Evolutionary conservation across 1,284 basidiomycete species (phyloP).

Genomic region (Pseudozyma flocculosa): DNA sequence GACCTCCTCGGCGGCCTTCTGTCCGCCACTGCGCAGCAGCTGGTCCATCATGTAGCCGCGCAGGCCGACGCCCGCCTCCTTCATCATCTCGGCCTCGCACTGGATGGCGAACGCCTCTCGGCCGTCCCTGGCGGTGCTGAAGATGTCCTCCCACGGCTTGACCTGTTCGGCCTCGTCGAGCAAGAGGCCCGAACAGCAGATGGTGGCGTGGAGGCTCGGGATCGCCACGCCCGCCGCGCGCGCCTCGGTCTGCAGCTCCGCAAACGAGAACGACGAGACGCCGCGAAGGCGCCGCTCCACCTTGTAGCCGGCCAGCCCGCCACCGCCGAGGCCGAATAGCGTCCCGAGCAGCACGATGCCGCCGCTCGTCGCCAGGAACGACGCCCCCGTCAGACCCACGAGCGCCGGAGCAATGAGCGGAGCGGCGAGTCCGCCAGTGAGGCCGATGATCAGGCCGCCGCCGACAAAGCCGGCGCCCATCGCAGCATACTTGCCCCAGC

Average conservation of each 20-base stretch:
- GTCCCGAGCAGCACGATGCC: slow-evolving; percentile 51
- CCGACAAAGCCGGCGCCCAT: slow-evolving; percentile 44
- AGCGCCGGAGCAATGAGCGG: slow-evolving; percentile 48
- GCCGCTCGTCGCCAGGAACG: slow-evolving; percentile 46
- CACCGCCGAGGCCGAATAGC: slow-evolving; percentile 47
- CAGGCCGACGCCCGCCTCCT: slow-evolving; percentile 35
- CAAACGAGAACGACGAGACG: slow-evolving; percentile 35
- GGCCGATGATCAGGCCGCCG: slow-evolving; percentile 42
- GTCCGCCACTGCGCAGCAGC: slow-evolving; percentile 35
- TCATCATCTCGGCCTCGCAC: slow-evolving; percentile 45
- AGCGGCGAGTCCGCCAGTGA: slow-evolving; percentile 49
- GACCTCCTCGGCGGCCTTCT: slow-evolving; percentile 58
- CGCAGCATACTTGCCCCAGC: slow-evolving; percentile 46
- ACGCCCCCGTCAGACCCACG: slow-evolving; percentile 43
- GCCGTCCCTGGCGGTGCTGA: slow-evolving; percentile 25
- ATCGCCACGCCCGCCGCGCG: slow-evolving; percentile 36
- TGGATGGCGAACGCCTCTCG: slow-evolving; percentile 46
- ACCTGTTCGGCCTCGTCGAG: slow-evolving; percentile 37
- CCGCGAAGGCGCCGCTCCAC: slow-evolving; percentile 43
- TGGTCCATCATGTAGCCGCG: slow-evolving; percentile 40
- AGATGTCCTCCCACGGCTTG: slow-evolving; percentile 27
- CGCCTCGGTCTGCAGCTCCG: slow-evolving; percentile 30
- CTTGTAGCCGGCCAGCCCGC: slow-evolving; percentile 49
- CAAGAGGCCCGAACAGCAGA: slow-evolving; percentile 46
- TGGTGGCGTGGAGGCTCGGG: slow-evolving; percentile 49